A percentile compares a stretch with the other conserved stretches of the same genome.
Evolutionary conservation across 495 filamentous ascomycete genomes (phyloP).

Genomic region (Lasiosphaeris hirsuta): DNA sequence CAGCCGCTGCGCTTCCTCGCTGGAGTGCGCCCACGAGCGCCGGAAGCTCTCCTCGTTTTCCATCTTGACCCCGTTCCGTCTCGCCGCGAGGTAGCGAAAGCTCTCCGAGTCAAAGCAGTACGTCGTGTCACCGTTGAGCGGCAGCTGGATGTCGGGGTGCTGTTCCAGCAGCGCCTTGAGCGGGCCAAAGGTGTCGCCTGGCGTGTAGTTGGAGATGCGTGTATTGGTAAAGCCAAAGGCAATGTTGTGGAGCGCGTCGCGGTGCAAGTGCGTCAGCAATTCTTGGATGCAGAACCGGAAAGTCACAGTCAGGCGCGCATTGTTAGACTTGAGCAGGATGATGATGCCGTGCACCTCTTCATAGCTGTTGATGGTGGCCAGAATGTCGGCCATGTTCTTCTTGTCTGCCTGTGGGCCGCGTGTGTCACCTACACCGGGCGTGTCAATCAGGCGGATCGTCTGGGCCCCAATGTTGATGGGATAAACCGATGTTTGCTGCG

Average conservation of each 20-base stretch:
- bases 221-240: conserved; percentile 48
- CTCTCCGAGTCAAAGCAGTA: conserved; percentile 52
- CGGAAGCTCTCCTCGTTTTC: too few relatives aligned
- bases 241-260: conserved; percentile 34
- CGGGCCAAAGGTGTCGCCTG: conserved; percentile 39
- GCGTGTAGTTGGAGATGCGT: conserved; percentile 38
- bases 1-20: too few relatives aligned
- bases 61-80: too few relatives aligned
- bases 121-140: conserved; percentile 19
- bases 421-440: conserved; percentile 45
- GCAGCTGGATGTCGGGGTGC: conserved; percentile 24
- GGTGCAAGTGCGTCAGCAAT: conserved; percentile 35
- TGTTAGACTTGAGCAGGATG: conserved; percentile 47
- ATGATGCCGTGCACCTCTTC: conserved; percentile 43
- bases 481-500: conserved; percentile 38
- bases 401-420: conserved; percentile 34
- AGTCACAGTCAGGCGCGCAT: conserved; percentile 33
- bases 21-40: too few relatives aligned
- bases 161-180: conserved; percentile 29
- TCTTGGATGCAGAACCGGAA: conserved; percentile 44
- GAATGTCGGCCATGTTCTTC: conserved; percentile 44
- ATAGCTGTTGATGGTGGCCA: conserved; percentile 29
- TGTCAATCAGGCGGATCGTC: conserved; percentile 42
- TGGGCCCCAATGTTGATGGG: conserved; percentile 21
- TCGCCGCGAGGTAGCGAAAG: too few relatives aligned